Percentiles rank a stretch among this genome's conserved stretches.
phyloP scores from a whole-genome alignment of 2,329 filamentous ascomycete genomes.

The Acrocalymma vagum region DNA sequence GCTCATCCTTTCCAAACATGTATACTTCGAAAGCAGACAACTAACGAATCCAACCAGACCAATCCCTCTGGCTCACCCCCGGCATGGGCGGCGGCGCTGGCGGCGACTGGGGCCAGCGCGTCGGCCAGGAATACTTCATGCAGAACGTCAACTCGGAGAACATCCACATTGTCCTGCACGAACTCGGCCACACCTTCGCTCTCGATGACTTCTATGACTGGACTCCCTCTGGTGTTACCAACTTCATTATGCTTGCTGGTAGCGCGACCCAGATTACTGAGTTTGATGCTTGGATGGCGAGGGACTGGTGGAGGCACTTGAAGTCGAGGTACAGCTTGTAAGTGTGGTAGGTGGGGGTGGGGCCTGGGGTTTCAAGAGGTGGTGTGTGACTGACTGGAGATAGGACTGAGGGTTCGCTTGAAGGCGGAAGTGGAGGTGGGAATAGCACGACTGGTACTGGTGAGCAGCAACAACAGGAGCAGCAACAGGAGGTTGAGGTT shows the following conservation, averaged over 20 bases:
- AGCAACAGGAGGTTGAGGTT: too few species aligned
- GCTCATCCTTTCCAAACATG: background rate
- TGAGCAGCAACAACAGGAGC: too few species aligned
- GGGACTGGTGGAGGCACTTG: constrained; percentile 57
- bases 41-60: constrained; percentile 33
- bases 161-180: constrained; percentile 58
- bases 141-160: constrained; percentile 44
- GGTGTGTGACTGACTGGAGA: too few species aligned
- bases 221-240: constrained; percentile 52
- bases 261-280: constrained; percentile 54
- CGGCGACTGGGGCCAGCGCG: constrained; percentile 58
- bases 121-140: constrained; percentile 57
- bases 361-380: too few species aligned
- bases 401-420: too few species aligned
- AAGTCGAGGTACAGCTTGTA: constrained; percentile 30
- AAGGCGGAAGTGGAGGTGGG: too few species aligned
- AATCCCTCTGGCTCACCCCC: constrained; percentile 59
- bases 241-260: constrained; percentile 59
- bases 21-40: background rate
- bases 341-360: too few species aligned
- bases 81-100: constrained; percentile 56
- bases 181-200: constrained; percentile 55
- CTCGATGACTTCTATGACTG: constrained; percentile 57
- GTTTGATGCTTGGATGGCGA: constrained; percentile 60
- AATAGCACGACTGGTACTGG: too few species aligned